Base-by-base conservation (phyloP, 73 alveolate species). In the Urostyla sp. region DNA sequence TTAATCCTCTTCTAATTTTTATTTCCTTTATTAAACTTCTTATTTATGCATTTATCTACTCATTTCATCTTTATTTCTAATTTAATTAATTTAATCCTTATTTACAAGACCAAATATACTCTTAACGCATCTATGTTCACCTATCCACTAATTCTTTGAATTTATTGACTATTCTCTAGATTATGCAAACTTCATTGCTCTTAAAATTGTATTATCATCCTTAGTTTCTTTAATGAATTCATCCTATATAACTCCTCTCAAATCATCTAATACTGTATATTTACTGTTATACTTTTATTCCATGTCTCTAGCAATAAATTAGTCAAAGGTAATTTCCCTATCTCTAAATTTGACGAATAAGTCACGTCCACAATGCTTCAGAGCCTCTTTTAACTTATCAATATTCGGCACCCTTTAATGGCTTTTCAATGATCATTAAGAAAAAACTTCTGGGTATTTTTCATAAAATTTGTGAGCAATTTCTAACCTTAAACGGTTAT, bases 321-420 rank as follows among this genome's bases (percentile, higher is more conserved):
- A 23, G 30, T 69, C 83, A 46, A 46, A 69, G 16, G 83, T 69
- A 1, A 69, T 45, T 32, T 24, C 49, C 34, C 48, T 52, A 30
- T 69, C 69, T 69, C 83, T 44, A 27, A 69, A 69, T 49, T 69
- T 69, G 55, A 69, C 49, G 32, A 46, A 69, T 24, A 69, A 31
- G 26, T 49, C 83, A 27, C 49, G 44, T 24, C 49, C 83, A 48
- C 53, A 24, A 31, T 48, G 49, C 37, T 69, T 69, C 11, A 69
- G 40, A 1, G 61, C 16, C 30, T 44, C 20, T 44, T 69, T 69
- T n/a, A 69, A 69, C 20, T 69, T 67, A 4, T n/a, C n/a, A n/a
- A n/a, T n/a, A n/a, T n/a, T n/a, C n/a, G n/a, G n/a, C n/a, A n/a
- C n/a, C n/a, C n/a, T n/a, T n/a, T n/a, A n/a, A n/a, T n/a, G n/a